Evolutionary conservation across 2,329 filamentous ascomycete species (phyloP), one percentile per base, ranked within the genome.

Genomic region (Aureobasidium sp.): DNA sequence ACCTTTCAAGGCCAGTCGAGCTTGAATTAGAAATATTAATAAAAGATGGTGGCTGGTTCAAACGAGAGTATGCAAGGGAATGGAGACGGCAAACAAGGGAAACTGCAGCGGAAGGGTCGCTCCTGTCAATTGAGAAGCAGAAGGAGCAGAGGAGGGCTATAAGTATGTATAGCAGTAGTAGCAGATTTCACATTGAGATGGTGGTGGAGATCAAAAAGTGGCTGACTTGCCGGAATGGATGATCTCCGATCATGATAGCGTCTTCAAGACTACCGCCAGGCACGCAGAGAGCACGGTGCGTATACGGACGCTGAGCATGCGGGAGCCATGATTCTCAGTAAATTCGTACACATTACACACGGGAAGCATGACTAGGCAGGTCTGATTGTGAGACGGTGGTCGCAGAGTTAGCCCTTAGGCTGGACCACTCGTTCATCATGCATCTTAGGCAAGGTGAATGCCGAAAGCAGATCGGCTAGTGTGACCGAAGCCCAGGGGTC

Each of bases 211-310:
- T 41, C 45, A 41, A 42, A 41, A 41, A 11, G 57, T 59, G 45
- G 57, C 57, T 58, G 42, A 59, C 57, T 34, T 39, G 16, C 45
- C 57, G 57, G 57, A 49, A 59, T 59, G 44, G 44, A 49, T 47
- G 32, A 41, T 59, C 44, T 34, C 10, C 25, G 45, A 34, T 50
- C 57, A 59, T 41, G 34, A 50, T 39, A 48, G 42, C 54, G 54
- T 15, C 44, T 15, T 30, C n/a, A 48, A 59, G 57, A 59, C 44
- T 11, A 27, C 32, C 36, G 57, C 45, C 45, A 50, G 57, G 57
- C 36, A 59, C 57, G 57, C 57, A 50, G 57, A 59, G 57, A 59
- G 57, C 44, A 59, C 57, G 57, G 36, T 59, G 57, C 57, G 57
- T 50, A 50, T 41, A 49, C 36, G 41, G 42, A 39, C 25, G 57